Evolutionary conservation across 345 rosid species (phyloP).

Genomic region (Salix brachista): DNA sequence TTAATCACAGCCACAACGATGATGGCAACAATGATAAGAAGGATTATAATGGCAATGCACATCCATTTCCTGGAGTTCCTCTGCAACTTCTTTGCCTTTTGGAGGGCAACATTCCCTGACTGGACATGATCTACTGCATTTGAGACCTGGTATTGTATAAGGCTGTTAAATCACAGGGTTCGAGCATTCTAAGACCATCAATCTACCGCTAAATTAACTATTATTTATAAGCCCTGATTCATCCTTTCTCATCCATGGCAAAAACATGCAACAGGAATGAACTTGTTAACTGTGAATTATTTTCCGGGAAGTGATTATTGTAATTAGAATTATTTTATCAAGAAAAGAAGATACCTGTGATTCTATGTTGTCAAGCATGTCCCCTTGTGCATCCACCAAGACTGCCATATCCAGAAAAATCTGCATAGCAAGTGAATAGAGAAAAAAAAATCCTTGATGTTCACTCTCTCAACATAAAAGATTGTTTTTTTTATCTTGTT

Average conservation of each 20-base stretch:
- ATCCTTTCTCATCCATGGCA: background rate
- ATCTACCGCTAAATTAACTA: background rate
- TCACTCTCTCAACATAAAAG: background rate
- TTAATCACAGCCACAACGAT: slow-evolving; percentile 58
- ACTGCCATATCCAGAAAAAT: slow-evolving; percentile 93
- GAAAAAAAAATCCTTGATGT: background rate
- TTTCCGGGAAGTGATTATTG: background rate
- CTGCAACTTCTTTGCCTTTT: slow-evolving; percentile 66
- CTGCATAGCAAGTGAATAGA: slow-evolving; percentile 37
- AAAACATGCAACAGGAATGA: background rate
- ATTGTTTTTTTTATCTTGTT: background rate
- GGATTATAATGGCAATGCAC: slow-evolving; percentile 83
- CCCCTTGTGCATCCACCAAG: slow-evolving; percentile 89
- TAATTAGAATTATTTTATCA: background rate
- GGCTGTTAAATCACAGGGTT: background rate
- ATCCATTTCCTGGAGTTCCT: slow-evolving; percentile 87
- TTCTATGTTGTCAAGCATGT: slow-evolving; percentile 90
- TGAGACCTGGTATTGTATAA: slow-evolving; percentile 51
- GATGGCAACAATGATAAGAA: slow-evolving; percentile 66
- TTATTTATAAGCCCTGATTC: background rate
- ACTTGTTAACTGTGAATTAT: background rate
- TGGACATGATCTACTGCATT: slow-evolving; percentile 91
- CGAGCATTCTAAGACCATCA: background rate
- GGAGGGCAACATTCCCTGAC: slow-evolving; percentile 67
- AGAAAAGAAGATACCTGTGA: slow-evolving; percentile 48